Percentiles rank a stretch among this genome's conserved stretches.
These are phyloP conservation scores for Corynespora cassiicola DNA, from an alignment of 2,329 filamentous ascomycete genomes.

Conservation along the genomic window DNA sequence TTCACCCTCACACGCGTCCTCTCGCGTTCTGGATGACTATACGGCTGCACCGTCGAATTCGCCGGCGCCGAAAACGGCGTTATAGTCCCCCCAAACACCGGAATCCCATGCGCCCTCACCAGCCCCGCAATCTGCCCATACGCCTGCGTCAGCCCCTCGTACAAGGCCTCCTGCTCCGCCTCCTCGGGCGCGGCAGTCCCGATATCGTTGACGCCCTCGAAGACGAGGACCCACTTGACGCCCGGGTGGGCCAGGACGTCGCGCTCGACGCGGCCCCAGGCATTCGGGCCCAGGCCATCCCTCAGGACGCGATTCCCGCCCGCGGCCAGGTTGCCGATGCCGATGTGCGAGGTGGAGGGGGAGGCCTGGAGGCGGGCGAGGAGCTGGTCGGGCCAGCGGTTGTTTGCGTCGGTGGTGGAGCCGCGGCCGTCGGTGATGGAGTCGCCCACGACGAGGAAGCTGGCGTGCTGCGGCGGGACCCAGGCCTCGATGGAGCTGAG, in stretches of 20 bases:
- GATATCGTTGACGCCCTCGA: constrained; percentile 74
- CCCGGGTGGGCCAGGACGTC: constrained; percentile 66
- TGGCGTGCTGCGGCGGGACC: constrained; percentile 50
- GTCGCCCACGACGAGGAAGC: constrained; percentile 66
- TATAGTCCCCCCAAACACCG: constrained; percentile 69
- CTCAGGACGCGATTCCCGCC: constrained; percentile 71
- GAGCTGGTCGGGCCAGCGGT: constrained; percentile 52
- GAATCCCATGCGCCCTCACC: constrained; percentile 61
- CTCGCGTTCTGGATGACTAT: constrained; percentile 63
- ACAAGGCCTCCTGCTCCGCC: constrained; percentile 55
- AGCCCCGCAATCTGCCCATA: constrained; percentile 65
- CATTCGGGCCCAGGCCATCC: constrained; percentile 68
- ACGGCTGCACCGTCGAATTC: constrained; percentile 54
- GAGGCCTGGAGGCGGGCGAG: constrained; percentile 54
- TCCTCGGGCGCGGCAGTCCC: constrained; percentile 56
- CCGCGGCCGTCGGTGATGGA: constrained; percentile 71
- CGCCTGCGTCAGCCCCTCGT: constrained; percentile 60
- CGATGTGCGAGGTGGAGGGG: constrained; percentile 55
- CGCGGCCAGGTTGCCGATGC: constrained; percentile 69
- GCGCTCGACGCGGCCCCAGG: constrained; percentile 66
- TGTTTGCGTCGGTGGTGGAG: constrained; percentile 65
- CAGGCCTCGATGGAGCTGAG: constrained; percentile 65
- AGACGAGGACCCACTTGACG: constrained; percentile 68
- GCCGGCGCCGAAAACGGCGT: constrained; percentile 64
- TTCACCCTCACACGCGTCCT: constrained; percentile 65